phyloP scores from a whole-genome alignment of 768 basidiomycete genomes.

The Polyporus arcularius region DNA sequence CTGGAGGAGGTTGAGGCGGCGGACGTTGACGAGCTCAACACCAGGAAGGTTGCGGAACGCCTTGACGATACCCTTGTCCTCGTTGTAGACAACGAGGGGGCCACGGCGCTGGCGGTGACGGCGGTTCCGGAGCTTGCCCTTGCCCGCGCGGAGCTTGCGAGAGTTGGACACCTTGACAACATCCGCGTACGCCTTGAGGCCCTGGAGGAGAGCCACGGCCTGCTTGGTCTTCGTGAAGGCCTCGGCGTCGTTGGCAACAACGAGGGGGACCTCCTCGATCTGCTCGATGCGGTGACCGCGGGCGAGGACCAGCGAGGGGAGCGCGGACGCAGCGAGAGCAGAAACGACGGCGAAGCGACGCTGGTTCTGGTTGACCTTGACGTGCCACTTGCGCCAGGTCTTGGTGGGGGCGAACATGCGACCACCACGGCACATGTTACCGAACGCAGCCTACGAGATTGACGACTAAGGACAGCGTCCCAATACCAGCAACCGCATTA shows the following conservation, averaged over 20 bases:
- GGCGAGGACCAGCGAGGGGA: constrained; percentile 97
- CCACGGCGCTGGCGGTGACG: constrained; percentile 96
- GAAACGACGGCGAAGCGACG: constrained; percentile 97
- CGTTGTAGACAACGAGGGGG: constrained; percentile 94
- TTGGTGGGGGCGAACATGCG: constrained; percentile 99
- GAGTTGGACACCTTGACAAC: constrained; percentile 98
- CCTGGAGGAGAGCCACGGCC: constrained; percentile 91
- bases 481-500: background rate
- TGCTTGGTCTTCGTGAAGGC: constrained; percentile 96
- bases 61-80: constrained; percentile 96
- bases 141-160: constrained; percentile 93
- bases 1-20: constrained; percentile 94
- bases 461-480: background rate
- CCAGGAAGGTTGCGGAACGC: constrained; percentile 99
- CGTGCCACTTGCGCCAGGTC: constrained; percentile 99
- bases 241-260: constrained; percentile 77
- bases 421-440: constrained; percentile 99
- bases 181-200: constrained; percentile 85
- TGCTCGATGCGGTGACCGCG: constrained; percentile 99
- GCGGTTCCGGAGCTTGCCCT: constrained; percentile 97
- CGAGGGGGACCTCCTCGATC: constrained; percentile 95
- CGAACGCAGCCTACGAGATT: constrained; percentile 82
- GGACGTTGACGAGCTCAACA: constrained; percentile 95
- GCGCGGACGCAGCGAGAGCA: constrained; percentile 95
- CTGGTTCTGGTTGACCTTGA: constrained; percentile 99